Evolutionary conservation across 2,329 filamentous ascomycete genomes (phyloP).

Genomic region (Apiospora kogelbergensis): DNA sequence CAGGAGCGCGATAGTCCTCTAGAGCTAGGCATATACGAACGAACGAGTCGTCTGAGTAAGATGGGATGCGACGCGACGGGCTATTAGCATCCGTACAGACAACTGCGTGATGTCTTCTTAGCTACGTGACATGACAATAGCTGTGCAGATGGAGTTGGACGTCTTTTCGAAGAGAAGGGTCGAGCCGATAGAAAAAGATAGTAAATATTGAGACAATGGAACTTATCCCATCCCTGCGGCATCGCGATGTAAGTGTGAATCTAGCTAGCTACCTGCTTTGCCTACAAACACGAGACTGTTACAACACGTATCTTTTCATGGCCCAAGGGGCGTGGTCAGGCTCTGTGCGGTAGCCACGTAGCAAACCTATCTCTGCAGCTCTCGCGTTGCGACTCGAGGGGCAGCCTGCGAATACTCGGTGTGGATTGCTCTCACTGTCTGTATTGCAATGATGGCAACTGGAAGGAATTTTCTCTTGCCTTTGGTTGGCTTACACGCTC

Average conservation of each 20-base stretch:
- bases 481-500: conserved; percentile 2
- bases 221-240: background rate
- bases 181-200: background rate
- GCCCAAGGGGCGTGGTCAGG: background rate
- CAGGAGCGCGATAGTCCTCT: background rate
- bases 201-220: background rate
- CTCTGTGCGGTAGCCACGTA: background rate
- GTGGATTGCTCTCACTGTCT: background rate
- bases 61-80: background rate
- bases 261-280: background rate
- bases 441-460: background rate
- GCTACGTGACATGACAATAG: conserved; percentile 1
- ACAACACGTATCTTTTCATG: background rate
- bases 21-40: background rate
- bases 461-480: background rate
- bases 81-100: no score
- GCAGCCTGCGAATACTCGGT: background rate
- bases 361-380: background rate
- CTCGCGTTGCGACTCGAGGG: background rate
- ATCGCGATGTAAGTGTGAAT: background rate
- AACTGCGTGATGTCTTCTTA: background rate
- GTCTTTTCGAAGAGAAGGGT: background rate
- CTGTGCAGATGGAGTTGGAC: background rate
- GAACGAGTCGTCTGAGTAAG: background rate
- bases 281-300: background rate